phyloP scores from a whole-genome alignment of 2,329 filamentous ascomycete genomes.

The Alternaria brassicicola region DNA sequence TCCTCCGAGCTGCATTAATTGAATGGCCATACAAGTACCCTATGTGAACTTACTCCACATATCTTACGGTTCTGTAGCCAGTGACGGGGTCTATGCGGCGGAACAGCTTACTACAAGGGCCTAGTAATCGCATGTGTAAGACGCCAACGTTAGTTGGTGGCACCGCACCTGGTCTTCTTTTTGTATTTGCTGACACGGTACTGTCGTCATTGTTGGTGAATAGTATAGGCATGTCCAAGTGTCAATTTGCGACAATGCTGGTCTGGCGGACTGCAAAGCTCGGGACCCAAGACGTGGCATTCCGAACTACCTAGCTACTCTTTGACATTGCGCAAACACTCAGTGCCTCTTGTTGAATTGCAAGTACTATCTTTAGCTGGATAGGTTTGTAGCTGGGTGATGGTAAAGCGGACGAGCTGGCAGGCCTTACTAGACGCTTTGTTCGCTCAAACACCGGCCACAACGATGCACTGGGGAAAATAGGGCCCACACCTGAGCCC shows the following conservation, averaged over 20 bases:
- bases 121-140: not conserved
- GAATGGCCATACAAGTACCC: not conserved
- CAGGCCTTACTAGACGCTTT: not conserved
- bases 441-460: not conserved
- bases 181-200: not conserved
- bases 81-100: not conserved
- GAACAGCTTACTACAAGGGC: not conserved
- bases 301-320: not conserved
- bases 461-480: not conserved
- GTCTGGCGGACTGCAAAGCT: not conserved
- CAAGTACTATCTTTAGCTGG: not conserved
- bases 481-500: not conserved
- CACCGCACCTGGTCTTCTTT: not conserved
- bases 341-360: not conserved
- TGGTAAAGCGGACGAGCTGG: not conserved
- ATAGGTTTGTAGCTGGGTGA: not conserved
- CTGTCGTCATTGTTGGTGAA: not conserved
- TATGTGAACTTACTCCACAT: not conserved
- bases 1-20: not conserved
- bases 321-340: not conserved
- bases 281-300: not conserved
- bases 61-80: not conserved
- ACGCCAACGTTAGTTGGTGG: not conserved
- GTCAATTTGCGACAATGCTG: not conserved
- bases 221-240: not conserved